Base-by-base conservation (phyloP, 176 grass and related monocot species). In the Luzula sylvatica region DNA sequence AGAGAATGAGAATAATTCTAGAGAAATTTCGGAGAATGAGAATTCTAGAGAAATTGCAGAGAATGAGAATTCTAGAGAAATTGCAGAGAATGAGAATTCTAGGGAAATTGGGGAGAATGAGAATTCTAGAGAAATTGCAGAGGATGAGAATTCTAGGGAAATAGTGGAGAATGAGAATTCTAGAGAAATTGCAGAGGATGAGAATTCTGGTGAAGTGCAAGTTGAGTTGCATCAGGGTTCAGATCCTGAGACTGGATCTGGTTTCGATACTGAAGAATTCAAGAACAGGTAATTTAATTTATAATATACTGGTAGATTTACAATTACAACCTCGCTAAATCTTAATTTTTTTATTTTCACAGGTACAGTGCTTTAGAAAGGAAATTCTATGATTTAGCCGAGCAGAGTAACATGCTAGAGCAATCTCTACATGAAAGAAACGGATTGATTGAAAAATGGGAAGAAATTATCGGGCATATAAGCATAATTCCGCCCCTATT, bases 361-460 rank as follows among this genome's bases (percentile, higher is more conserved):
- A 64, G 60, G 73, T 96, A 89, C 65, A 81, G 83, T 53, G 67
- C 72, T 25, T 47, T 96, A 42, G 67, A 89, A 40, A 79, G 81
- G 70, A 96, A 71, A 58, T 96, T 96, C 56, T 89, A 78, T 52
- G 81, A 80, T 71, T 64, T 96, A 62, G 92, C 85, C 38, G 92
- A 96, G 66, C 92, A 96, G 25, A 96, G 89, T 56, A 83, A 74
- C 68, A 96, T 96, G 74, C 74, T 96, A 50, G 92, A 96, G 72
- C 92, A 96, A 49, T 96, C 85, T 75, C 71, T 96, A 63, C 51
- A 79, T 48, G 85, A 89, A 54, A 89, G 92, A 65, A 96, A 96
- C 48, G 70, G 20, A 79, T 71, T 89, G 82, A 68, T 96, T 62
- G 62, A 76, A 56, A 96, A 86, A 77, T 89, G 77, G 85, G 92